phyloP scores from a whole-genome alignment of 2,329 filamentous ascomycete genomes.

The Seiridium unicorne region DNA sequence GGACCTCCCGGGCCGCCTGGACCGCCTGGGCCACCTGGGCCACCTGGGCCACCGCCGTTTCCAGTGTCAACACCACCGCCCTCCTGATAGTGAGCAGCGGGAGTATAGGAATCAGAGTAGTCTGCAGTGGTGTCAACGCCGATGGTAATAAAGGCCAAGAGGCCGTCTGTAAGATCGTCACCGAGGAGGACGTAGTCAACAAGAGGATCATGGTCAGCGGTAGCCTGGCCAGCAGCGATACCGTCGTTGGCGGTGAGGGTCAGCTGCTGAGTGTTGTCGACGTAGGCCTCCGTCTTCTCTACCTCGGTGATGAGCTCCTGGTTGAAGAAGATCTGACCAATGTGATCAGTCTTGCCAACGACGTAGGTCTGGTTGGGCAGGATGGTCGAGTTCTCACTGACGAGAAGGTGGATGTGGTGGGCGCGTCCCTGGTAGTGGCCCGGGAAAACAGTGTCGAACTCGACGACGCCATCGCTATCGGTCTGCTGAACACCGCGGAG shows the following conservation, averaged over 20 bases:
- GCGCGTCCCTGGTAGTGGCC: constrained; percentile 37
- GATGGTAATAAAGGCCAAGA: constrained; percentile 48
- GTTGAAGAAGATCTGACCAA: constrained; percentile 62
- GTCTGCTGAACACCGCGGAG: constrained; percentile 47
- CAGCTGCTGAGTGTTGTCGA: constrained; percentile 35
- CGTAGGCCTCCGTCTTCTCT: constrained; percentile 42
- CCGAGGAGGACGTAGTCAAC: constrained; percentile 57
- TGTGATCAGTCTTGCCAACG: constrained; percentile 50
- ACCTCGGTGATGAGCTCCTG: constrained; percentile 49
- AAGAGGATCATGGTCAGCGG: constrained; percentile 51
- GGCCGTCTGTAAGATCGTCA: constrained; percentile 42
- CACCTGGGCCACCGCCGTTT: constrained; percentile 12
- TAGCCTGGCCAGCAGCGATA: constrained; percentile 47
- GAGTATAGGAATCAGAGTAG: constrained; percentile 14
- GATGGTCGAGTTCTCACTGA: constrained; percentile 24
- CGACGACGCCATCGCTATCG: constrained; percentile 43
- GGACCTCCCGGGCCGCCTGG: background rate
- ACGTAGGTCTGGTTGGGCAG: constrained; percentile 45
- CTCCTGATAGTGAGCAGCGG: constrained; percentile 25
- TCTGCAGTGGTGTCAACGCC: constrained; percentile 40
- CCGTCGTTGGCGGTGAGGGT: constrained; percentile 49
- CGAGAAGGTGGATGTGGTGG: constrained; percentile 39
- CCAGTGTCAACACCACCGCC: constrained; percentile 21
- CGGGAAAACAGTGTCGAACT: constrained; percentile 45
- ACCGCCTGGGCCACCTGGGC: background rate